These are phyloP conservation scores for Trapa incisa DNA, from an alignment of 345 rosid species.

Conservation along the genomic window DNA sequence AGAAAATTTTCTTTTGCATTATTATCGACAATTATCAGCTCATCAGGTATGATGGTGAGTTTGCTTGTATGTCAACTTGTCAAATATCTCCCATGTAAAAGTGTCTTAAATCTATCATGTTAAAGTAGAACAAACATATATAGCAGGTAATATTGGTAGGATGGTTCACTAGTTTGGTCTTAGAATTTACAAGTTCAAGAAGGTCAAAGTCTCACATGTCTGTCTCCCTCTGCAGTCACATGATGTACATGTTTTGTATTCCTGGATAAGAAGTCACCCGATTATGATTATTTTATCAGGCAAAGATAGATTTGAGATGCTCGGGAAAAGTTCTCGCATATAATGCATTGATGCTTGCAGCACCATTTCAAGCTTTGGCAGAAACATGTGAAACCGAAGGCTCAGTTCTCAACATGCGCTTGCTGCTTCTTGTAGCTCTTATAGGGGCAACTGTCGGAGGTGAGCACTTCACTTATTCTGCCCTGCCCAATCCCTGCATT, in stretches of 20 bases:
- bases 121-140: not conserved
- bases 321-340: constrained; percentile 31
- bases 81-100: not conserved
- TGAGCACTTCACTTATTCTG: constrained; percentile 10
- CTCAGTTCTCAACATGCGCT: constrained; percentile 69
- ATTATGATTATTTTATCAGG: constrained; percentile 26
- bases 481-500: not conserved
- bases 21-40: constrained; percentile 20
- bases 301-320: constrained; percentile 17
- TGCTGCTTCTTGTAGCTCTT: constrained; percentile 65
- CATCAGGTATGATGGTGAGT: constrained; percentile 87
- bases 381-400: constrained; percentile 56
- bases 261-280: not conserved
- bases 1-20: constrained; percentile 8
- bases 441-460: constrained; percentile 96
- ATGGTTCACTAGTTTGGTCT: not conserved
- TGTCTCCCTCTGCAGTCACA: not conserved
- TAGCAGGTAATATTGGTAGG: not conserved
- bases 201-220: not conserved
- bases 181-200: not conserved
- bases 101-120: not conserved
- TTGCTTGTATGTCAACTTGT: constrained; percentile 7
- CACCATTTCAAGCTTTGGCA: constrained; percentile 68
- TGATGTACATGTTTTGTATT: not conserved
- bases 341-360: constrained; percentile 38